A percentile compares a stretch with the other conserved stretches of the same genome.
Conservation (phyloP, 1,284 basidiomycete species). For the Porphyrellus sp. region DNA sequence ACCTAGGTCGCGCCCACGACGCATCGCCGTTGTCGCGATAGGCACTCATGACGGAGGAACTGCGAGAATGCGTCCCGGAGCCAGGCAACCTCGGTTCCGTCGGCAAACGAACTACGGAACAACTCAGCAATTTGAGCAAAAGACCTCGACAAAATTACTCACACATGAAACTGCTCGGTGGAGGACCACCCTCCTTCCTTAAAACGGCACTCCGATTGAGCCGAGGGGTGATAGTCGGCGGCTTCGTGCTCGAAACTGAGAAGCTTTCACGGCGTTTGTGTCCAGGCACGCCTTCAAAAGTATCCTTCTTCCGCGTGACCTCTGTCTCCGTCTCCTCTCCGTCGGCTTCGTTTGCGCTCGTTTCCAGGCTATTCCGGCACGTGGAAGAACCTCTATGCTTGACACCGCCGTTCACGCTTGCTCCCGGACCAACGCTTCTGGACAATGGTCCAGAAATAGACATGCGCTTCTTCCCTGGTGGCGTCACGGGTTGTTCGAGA, state of each 20-base stretch:
- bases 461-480: conserved; percentile 33
- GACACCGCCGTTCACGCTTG: conserved; percentile 3
- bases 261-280: conserved; percentile 76
- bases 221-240: conserved; percentile 63
- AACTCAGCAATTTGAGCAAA: not conserved
- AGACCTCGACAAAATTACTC: conserved; percentile 26
- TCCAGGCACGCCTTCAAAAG: conserved; percentile 76
- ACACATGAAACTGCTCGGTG: conserved; percentile 67
- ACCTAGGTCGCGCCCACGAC: conserved; percentile 22
- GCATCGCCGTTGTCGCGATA: conserved; percentile 20
- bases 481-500: conserved; percentile 37
- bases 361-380: conserved; percentile 12
- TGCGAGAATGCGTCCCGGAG: conserved; percentile 39
- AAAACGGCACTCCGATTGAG: conserved; percentile 68
- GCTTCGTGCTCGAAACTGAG: conserved; percentile 56
- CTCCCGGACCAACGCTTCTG: conserved; percentile 5
- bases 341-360: conserved; percentile 30
- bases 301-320: conserved; percentile 31
- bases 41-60: conserved; percentile 37
- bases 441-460: conserved; percentile 18
- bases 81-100: conserved; percentile 41
- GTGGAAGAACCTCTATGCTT: not conserved
- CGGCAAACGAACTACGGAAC: conserved; percentile 40
- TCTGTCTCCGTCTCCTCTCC: conserved; percentile 37
- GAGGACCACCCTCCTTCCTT: conserved; percentile 46